Evolutionary conservation across 768 basidiomycete species (phyloP), one percentile per base, ranked within the genome.

Genomic region (Psilocybe azurescens): DNA sequence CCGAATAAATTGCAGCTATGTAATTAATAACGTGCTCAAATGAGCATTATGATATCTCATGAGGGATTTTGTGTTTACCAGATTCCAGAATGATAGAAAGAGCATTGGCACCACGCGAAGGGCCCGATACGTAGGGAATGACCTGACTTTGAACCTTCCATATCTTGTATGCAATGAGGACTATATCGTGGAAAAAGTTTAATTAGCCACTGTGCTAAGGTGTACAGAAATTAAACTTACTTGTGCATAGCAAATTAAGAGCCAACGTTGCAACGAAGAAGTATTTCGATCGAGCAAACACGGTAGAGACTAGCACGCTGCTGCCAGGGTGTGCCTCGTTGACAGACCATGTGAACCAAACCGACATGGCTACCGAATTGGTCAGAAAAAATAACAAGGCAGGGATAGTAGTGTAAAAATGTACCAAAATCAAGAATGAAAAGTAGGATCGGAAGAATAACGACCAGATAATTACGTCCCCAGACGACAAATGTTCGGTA

Each of bases 401-500:
- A 36, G 7, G 33, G 33, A 24, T 36, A 36, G 1, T 36, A 36
- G 33, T 36, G 33, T 7, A 11, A 36, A 60, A 20, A 57, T 54
- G 56, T 49, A 65, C 65, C 60, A n/a, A 65, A 47, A 28, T 61
- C 56, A 8, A 24, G 33, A 16, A 68, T 14, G 28, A 54, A 59
- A 8, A 63, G 47, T 4, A 70, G 33, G 13, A 57, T 3, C 13
- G 69, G 69, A 9, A 66, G 29, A 2, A 61, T 30, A 20, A 68
- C 59, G n/a, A 68, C 56, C 0, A 33, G 54, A 13, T 36, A 56
- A 53, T 63, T 66, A 18, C 53, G 57, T 6, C 62, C 53, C 67
- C 69, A 70, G n/a, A 70, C 62, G 10, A 67, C 59, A 29, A 36
- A 67, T 54, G 67, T 68, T 3, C 69, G 63, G 58, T 70, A 68